Percentiles rank a stretch among this genome's conserved stretches.
Conservation (phyloP, 441 rosid species). For the Euphorbia schlechtendalii region DNA sequence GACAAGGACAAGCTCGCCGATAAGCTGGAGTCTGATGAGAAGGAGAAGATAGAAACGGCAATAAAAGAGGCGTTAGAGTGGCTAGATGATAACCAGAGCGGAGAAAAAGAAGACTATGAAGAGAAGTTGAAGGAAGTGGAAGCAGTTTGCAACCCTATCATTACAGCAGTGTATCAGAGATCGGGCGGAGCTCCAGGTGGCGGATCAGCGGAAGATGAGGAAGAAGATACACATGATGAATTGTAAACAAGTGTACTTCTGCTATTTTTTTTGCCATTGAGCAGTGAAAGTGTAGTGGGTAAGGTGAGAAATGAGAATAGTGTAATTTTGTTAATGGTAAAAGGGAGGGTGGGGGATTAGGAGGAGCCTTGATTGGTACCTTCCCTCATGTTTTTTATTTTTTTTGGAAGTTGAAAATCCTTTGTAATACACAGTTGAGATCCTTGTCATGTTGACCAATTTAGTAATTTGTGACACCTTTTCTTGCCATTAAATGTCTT, state of each 20-base stretch:
- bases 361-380: not conserved
- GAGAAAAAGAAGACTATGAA: conserved; percentile 84
- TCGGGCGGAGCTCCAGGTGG: conserved; percentile 82
- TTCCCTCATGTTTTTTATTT: conserved; percentile 7
- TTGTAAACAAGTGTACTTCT: conserved; percentile 28
- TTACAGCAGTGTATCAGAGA: conserved; percentile 78
- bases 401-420: conserved; percentile 18
- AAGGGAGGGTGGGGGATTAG: not conserved
- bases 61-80: conserved; percentile 89
- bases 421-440: not conserved
- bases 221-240: conserved; percentile 68
- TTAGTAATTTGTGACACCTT: conserved; percentile 3
- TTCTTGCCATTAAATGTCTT: not conserved
- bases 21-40: conserved; percentile 85
- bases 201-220: conserved; percentile 46
- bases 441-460: not conserved
- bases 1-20: conserved; percentile 98
- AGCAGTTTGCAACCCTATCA: conserved; percentile 90
- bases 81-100: conserved; percentile 84
- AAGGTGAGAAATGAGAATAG: conserved; percentile 15
- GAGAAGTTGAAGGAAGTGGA: conserved; percentile 97
- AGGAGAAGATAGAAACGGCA: conserved; percentile 75
- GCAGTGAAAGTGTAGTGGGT: too few relatives aligned
- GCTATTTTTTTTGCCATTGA: conserved; percentile 8
- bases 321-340: conserved; percentile 28